phyloP scores from a whole-genome alignment of 495 filamentous ascomycete genomes.

The Parathielavia appendiculata region DNA sequence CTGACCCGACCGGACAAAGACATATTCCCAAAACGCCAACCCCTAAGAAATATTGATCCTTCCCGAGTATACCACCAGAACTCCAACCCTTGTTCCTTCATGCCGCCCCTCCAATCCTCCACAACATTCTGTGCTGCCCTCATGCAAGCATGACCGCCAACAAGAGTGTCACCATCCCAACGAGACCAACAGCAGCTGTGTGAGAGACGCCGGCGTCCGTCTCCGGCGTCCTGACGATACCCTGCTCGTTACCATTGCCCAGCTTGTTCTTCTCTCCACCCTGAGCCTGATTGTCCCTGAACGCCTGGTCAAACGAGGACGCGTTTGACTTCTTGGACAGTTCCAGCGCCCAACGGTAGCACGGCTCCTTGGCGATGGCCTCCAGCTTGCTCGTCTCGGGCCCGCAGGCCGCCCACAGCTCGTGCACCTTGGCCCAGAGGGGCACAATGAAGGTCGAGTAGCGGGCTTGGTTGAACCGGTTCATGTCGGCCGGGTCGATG shows the following conservation, averaged over 20 bases:
- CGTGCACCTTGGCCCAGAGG: background rate
- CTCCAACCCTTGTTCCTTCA: background rate
- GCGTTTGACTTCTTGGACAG: background rate
- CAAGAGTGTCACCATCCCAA: background rate
- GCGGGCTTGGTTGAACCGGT: background rate
- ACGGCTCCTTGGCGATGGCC: background rate
- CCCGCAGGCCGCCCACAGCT: constrained; percentile 10
- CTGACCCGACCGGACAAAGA: background rate
- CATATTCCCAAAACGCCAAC: background rate
- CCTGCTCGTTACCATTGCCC: too few relatives aligned
- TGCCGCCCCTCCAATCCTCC: background rate
- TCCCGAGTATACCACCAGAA: background rate
- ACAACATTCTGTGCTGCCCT: background rate
- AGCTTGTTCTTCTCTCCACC: background rate
- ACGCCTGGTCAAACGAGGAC: background rate
- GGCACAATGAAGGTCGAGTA: constrained; percentile 5
- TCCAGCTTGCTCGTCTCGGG: background rate
- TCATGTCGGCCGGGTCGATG: background rate
- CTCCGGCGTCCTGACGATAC: background rate
- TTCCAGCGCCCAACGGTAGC: constrained; percentile 7
- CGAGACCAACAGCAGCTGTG: background rate
- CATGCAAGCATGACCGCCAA: background rate
- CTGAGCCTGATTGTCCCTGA: background rate
- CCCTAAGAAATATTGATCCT: background rate
- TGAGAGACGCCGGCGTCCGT: background rate